Conservation (phyloP, 2,329 filamentous ascomycete species). For the Dactylellina cionopaga region DNA sequence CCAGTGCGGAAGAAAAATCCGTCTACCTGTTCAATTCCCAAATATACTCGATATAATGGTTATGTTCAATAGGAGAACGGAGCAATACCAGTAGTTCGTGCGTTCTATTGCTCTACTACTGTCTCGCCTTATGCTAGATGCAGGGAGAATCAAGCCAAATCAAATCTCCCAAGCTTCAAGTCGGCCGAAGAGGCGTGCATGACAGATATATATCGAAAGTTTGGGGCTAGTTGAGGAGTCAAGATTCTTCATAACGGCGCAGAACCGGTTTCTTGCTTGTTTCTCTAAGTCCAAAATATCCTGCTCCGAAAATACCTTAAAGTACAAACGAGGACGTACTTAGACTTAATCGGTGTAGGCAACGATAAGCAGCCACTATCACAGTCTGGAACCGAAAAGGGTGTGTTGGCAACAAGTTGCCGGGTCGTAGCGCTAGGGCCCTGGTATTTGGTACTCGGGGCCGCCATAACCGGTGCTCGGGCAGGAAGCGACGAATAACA, state of each 20-base stretch:
- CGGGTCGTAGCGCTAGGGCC: constrained; percentile 14
- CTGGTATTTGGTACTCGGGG: constrained; percentile 37
- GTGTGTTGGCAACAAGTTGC: constrained; percentile 22
- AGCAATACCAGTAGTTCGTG: background rate
- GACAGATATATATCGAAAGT: constrained; percentile 13
- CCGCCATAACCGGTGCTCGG: constrained; percentile 40
- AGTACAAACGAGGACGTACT: constrained; percentile 19
- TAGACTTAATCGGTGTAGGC: constrained; percentile 2
- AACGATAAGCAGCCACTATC: constrained; percentile 40
- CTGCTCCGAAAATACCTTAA: constrained; percentile 9
- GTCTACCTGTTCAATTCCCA: background rate
- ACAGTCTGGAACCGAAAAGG: constrained; percentile 17
- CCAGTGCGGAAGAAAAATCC: background rate
- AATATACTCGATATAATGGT: background rate
- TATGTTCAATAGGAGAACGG: background rate
- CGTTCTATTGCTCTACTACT: background rate
- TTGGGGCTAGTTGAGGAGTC: constrained; percentile 15
- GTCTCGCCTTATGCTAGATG: constrained; percentile 25
- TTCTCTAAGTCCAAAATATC: constrained; percentile 15
- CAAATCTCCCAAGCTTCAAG: constrained; percentile 6
- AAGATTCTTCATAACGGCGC: constrained; percentile 15
- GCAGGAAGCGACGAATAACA: constrained; percentile 17
- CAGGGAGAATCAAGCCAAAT: constrained; percentile 29
- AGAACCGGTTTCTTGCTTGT: constrained; percentile 12
- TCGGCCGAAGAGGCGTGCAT: constrained; percentile 24